Evolutionary conservation across 495 filamentous ascomycete species (phyloP).

Genomic region (Penicillium verhagenii): DNA sequence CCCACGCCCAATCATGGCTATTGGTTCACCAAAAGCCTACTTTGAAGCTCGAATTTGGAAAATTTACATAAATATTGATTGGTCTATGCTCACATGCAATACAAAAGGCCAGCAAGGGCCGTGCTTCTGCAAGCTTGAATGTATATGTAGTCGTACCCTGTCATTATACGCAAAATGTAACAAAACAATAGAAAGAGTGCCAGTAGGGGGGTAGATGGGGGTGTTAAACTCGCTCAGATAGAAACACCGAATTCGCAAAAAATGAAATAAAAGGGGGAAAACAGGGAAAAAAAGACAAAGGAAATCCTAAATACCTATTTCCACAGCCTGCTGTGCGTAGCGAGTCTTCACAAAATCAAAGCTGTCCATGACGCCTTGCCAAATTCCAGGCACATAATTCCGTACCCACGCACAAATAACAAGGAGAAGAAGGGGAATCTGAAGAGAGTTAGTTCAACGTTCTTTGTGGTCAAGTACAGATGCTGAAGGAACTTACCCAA

Average conservation of each 20-base stretch:
- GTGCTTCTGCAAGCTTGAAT: conserved; percentile 17
- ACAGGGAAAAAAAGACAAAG: conserved; percentile 15
- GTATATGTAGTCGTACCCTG: conserved; percentile 36
- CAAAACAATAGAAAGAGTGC: conserved; percentile 19
- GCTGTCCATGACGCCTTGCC: conserved; percentile 44
- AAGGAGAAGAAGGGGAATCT: conserved; percentile 54
- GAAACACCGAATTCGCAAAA: conserved; percentile 19
- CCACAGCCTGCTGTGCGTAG: conserved; percentile 42
- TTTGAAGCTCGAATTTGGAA: neutral
- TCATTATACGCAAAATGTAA: conserved; percentile 38
- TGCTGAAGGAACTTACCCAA: conserved; percentile 8
- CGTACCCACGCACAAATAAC: conserved; percentile 63
- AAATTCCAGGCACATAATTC: conserved; percentile 57
- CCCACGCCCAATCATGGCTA: too few relatives aligned
- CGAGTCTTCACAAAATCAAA: conserved; percentile 47
- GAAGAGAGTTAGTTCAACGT: conserved; percentile 18
- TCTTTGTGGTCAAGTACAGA: neutral
- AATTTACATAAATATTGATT: conserved; percentile 4
- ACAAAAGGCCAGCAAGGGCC: neutral
- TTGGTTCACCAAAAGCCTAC: neutral
- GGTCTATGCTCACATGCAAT: conserved; percentile 6
- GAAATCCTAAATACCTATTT: conserved; percentile 31
- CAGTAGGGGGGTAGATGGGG: conserved; percentile 8
- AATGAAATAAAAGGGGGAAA: conserved; percentile 18
- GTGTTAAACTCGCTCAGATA: conserved; percentile 24